Percentiles rank a stretch among this genome's conserved stretches.
These are phyloP conservation scores for Ophiocordyceps robertsii DNA, from an alignment of 2,329 filamentous ascomycete genomes.

Conservation along the genomic window DNA sequence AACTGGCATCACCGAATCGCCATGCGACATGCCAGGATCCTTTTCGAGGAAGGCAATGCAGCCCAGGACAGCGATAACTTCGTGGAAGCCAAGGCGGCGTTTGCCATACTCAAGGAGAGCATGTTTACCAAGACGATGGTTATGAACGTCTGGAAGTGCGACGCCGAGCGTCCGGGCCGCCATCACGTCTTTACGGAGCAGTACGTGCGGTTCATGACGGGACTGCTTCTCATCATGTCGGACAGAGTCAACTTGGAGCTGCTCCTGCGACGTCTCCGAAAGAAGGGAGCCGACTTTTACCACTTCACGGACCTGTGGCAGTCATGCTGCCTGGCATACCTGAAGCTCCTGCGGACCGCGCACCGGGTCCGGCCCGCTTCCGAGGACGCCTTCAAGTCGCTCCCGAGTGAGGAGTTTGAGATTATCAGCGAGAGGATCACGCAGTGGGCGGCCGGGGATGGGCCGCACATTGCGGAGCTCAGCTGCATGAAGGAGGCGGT, in stretches of 20 bases:
- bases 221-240: constrained; percentile 57
- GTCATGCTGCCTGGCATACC: constrained; percentile 37
- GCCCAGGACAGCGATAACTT: constrained; percentile 29
- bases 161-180: constrained; percentile 67
- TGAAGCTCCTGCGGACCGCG: constrained; percentile 36
- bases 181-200: constrained; percentile 87
- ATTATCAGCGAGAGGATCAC: constrained; percentile 39
- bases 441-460: constrained; percentile 35
- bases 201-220: constrained; percentile 72
- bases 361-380: constrained; percentile 30
- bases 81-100: constrained; percentile 64
- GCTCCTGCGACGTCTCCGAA: constrained; percentile 65
- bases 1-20: constrained; percentile 95
- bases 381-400: constrained; percentile 42
- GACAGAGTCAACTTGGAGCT: constrained; percentile 68
- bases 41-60: constrained; percentile 31
- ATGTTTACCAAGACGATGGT: constrained; percentile 91
- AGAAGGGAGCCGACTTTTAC: constrained; percentile 65
- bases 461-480: constrained; percentile 27
- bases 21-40: constrained; percentile 50
- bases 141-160: constrained; percentile 90
- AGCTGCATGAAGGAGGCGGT: constrained; percentile 43
- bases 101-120: constrained; percentile 56
- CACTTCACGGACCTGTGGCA: constrained; percentile 49
- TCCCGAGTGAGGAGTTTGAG: constrained; percentile 43